A percentile compares a stretch with the other conserved stretches of the same genome.
Conservation (phyloP, 768 basidiomycete genomes). For the Astraeus odoratus region DNA sequence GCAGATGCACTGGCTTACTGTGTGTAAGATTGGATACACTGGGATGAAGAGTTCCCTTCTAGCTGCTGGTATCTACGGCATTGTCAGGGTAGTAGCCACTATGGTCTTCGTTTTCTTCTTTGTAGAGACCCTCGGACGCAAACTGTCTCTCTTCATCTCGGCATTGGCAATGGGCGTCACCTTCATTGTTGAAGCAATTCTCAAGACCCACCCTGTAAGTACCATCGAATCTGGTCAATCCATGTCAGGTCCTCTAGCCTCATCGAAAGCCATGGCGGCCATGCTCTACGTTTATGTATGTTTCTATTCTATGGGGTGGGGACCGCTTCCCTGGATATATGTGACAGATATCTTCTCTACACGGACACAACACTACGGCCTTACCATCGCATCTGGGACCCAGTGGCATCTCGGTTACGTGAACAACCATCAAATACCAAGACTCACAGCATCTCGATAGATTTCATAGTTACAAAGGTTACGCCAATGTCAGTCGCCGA, state of each 20-base stretch:
- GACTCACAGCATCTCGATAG: constrained; percentile 24
- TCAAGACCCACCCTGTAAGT: constrained; percentile 61
- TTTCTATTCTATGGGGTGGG: constrained; percentile 87
- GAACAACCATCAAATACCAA: not conserved
- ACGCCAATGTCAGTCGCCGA: constrained; percentile 53
- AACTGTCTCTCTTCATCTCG: constrained; percentile 41
- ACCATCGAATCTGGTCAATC: constrained; percentile 33
- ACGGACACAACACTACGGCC: constrained; percentile 73
- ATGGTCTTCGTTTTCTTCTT: constrained; percentile 35
- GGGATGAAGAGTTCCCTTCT: constrained; percentile 38
- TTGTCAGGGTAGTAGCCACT: constrained; percentile 38
- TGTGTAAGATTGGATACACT: constrained; percentile 20
- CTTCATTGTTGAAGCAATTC: constrained; percentile 77
- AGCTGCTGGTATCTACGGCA: constrained; percentile 40
- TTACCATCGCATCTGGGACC: constrained; percentile 65
- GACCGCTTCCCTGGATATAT: constrained; percentile 61
- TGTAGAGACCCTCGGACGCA: constrained; percentile 43
- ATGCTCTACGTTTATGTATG: constrained; percentile 84
- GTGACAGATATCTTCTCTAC: constrained; percentile 86
- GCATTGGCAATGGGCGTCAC: constrained; percentile 70
- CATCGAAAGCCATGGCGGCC: constrained; percentile 73
- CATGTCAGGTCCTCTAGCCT: constrained; percentile 28
- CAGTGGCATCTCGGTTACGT: constrained; percentile 82
- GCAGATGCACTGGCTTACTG: not conserved
- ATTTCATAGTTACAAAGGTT: constrained; percentile 63